Evolutionary conservation across 176 grass and related monocot genomes (phyloP).

Genomic region (Raddia distichophylla): DNA sequence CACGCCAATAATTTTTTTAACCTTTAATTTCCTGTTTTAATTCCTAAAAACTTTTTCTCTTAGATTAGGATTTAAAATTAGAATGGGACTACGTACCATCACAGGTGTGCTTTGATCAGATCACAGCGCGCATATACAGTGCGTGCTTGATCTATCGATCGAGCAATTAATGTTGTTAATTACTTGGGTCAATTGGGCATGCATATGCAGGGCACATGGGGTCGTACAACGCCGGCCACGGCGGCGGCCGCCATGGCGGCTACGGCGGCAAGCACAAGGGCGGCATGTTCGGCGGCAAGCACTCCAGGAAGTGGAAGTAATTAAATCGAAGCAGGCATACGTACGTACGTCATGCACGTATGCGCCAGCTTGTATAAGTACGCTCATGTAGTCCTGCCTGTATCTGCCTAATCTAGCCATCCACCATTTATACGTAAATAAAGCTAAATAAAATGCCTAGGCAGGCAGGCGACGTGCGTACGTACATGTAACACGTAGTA

Average conservation of each 20-base stretch:
- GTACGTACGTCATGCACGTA: not conserved
- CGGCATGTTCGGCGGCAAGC: conserved; percentile 51
- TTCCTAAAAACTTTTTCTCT: too few species aligned
- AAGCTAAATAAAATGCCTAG: conserved; percentile 38
- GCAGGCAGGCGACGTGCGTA: too few species aligned
- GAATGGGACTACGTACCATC: too few species aligned
- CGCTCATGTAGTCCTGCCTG: too few species aligned
- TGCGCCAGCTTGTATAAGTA: not conserved
- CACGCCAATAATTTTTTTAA: too few species aligned
- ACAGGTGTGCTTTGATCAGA: too few species aligned
- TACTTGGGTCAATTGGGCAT: not conserved
- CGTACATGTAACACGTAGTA: not conserved
- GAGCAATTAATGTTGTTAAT: not conserved
- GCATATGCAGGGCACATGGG: conserved; percentile 46
- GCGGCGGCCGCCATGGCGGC: conserved; percentile 7
- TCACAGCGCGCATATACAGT: too few species aligned
- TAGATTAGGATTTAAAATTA: too few species aligned
- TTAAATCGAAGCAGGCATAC: not conserved
- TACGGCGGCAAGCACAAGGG: conserved; percentile 57
- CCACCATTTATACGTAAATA: not conserved
- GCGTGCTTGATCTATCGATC: not conserved
- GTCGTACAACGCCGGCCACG: conserved; percentile 41
- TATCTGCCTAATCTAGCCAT: not conserved
- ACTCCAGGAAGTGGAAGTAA: conserved; percentile 52
- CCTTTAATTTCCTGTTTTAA: too few species aligned